A percentile compares a stretch with the other conserved stretches of the same genome.
Evolutionary conservation across 1,139 yeast genomes (phyloP).

Genomic region (Kodamaea sp.): DNA sequence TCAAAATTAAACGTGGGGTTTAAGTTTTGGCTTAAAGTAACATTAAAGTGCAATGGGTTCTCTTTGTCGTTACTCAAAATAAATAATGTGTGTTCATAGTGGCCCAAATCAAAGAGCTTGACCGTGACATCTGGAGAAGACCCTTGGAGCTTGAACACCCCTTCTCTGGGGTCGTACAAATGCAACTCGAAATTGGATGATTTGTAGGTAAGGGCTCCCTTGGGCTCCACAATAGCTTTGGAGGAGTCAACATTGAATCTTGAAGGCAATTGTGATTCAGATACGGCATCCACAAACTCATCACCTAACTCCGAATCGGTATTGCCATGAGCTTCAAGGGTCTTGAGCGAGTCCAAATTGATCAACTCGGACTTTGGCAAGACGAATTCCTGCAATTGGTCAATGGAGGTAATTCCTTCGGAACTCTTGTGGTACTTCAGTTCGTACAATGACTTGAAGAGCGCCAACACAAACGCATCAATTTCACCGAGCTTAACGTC

Average conservation of each 20-base stretch:
- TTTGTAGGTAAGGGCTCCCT: constrained; percentile 16
- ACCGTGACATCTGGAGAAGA: constrained; percentile 20
- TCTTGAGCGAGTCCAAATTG: background rate
- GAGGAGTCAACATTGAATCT: background rate
- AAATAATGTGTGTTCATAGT: constrained; percentile 56
- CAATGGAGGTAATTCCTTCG: constrained; percentile 39
- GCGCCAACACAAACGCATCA: constrained; percentile 62
- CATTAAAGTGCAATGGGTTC: constrained; percentile 35
- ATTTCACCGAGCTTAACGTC: constrained; percentile 58
- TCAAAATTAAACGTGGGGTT: constrained; percentile 68
- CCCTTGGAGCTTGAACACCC: constrained; percentile 50
- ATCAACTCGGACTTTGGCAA: background rate
- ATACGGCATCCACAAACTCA: constrained; percentile 11
- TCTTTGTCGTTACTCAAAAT: constrained; percentile 22
- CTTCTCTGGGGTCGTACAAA: constrained; percentile 55
- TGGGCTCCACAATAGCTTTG: background rate
- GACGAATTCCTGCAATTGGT: constrained; percentile 59
- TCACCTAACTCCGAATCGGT: constrained; percentile 2
- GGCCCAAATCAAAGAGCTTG: constrained; percentile 46
- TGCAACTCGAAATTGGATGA: constrained; percentile 35
- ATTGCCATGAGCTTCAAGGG: background rate
- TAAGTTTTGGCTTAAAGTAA: constrained; percentile 48
- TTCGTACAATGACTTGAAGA: constrained; percentile 75
- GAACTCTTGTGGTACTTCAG: constrained; percentile 65
- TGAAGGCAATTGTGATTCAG: background rate